Percentiles rank a stretch among this genome's conserved stretches.
Conservation (phyloP, 169 alveolate species). For the Cryptosporidium xiaoi region DNA sequence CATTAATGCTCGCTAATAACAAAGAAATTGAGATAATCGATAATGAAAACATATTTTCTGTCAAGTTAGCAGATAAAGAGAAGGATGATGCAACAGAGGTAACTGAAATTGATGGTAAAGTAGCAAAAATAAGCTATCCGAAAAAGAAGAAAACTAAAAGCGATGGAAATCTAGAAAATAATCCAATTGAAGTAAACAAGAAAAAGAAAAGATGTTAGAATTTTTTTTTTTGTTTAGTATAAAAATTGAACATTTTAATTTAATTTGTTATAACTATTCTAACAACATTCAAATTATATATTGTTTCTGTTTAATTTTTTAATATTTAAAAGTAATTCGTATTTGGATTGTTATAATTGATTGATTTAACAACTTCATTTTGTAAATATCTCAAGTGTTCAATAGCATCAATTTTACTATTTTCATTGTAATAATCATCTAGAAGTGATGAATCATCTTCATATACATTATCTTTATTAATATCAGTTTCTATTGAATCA, state of each 20-base stretch:
- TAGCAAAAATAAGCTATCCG: constrained; percentile 21
- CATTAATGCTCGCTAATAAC: constrained; percentile 60
- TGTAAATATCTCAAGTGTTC: constrained; percentile 28
- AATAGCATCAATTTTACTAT: constrained; percentile 26
- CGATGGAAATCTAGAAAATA: background rate
- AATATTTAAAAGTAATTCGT: background rate
- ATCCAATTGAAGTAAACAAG: background rate
- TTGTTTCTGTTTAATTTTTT: too few relatives aligned
- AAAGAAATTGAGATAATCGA: constrained; percentile 48
- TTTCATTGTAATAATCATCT: constrained; percentile 16
- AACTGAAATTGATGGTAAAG: background rate
- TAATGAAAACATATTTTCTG: background rate
- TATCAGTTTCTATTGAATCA: background rate
- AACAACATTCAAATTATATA: too few relatives aligned
- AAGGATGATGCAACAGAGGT: background rate
- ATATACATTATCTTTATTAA: background rate
- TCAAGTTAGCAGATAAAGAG: background rate
- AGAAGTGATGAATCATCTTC: background rate
- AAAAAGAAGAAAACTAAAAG: constrained; percentile 45
- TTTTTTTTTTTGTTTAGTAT: too few relatives aligned
- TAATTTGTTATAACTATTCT: too few relatives aligned
- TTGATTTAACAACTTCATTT: constrained; percentile 5
- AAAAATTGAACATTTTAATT: too few relatives aligned
- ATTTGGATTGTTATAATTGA: constrained; percentile 27
- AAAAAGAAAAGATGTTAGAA: background rate